Evolutionary conservation across 306 rosid genomes (phyloP), one percentile per base, ranked within the genome.

Genomic region (Morella rubra): DNA sequence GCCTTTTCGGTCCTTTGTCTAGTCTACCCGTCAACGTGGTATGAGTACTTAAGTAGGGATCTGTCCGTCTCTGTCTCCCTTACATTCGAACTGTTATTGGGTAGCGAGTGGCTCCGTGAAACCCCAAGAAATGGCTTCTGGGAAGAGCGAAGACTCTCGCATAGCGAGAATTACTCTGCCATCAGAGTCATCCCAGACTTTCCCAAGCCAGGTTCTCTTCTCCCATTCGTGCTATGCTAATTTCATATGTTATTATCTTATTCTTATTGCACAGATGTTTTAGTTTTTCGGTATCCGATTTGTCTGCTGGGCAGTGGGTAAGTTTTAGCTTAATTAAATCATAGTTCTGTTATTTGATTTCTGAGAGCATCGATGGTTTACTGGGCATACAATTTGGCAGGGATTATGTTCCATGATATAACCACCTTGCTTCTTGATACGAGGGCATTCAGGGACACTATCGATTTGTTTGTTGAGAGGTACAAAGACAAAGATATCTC

Each of bases 401-500:
- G 99, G 83, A 96, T 96, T 75, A 54, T 96, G 93, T 96, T 96
- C 79, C 98, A 96, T 61, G 99, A 96, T 27, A 92, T 96, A 78
- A 96, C 98, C 19, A 96, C 99, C 40, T 83, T 96, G 87, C 98
- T 96, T 77, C 89, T 96, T 68, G 98, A 96, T 82, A 82, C 87
- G 1, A 86, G 83, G 89, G 99, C 99, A 76, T 96, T 96, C 81
- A 92, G 77, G 69, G 99, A 96, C 69, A 88, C 99, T 14, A 89
- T 96, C 77, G 99, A 92, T 78, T 78, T 96, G 91, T 91, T 96
- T 73, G 98, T 92, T 69, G 98, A 96, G 89, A 89, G 99, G 83
- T 96, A 96, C 88, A 85, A 81, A 44, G 99, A 86, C 83, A 84
- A 89, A 74, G 79, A 85, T 20, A 88, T 96, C 73, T 85, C 97